A percentile compares a stretch with the other conserved stretches of the same genome.
Conservation (phyloP, 2,329 filamentous ascomycete species). For the Fusarium foetens region DNA sequence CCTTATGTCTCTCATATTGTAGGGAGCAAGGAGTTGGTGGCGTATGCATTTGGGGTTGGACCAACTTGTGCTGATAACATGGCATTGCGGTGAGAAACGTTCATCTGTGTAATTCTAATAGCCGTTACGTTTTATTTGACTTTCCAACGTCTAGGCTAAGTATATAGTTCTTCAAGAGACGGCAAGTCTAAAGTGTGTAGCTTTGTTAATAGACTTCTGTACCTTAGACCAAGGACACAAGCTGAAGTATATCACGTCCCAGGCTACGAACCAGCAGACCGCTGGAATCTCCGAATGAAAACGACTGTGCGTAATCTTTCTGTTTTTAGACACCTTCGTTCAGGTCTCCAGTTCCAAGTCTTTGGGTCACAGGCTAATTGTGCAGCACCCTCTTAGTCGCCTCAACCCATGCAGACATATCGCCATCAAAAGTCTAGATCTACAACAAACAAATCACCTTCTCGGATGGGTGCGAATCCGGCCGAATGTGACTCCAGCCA, state of each 20-base stretch:
- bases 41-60: not conserved
- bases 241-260: not conserved
- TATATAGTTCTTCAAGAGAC: not conserved
- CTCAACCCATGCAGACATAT: not conserved
- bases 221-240: not conserved
- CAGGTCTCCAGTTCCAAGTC: not conserved
- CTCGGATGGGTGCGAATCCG: not conserved
- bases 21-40: constrained; percentile 7
- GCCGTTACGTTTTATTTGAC: not conserved
- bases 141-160: not conserved
- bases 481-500: not conserved
- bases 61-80: not conserved
- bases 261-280: not conserved
- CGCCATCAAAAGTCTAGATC: not conserved
- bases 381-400: not conserved
- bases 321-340: not conserved
- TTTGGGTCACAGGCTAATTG: not conserved
- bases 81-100: not conserved
- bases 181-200: not conserved
- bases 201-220: not conserved
- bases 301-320: not conserved
- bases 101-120: not conserved
- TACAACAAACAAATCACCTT: not conserved
- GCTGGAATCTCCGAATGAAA: not conserved
- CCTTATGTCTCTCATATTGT: not conserved